phyloP scores from a whole-genome alignment of 78 protist genomes.

The Dictyostelium discoideum region DNA sequence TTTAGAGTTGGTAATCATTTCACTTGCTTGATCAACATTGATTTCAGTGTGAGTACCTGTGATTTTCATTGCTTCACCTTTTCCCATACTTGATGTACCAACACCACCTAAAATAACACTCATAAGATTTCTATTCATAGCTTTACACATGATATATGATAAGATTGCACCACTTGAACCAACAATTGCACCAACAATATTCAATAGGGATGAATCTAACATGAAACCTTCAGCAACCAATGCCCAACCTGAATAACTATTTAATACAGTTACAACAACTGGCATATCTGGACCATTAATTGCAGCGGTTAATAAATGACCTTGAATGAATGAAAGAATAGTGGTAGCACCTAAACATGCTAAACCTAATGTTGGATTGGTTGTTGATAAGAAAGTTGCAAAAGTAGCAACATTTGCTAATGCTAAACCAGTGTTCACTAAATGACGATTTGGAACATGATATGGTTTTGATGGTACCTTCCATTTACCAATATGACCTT shows the following conservation, averaged over 20 bases:
- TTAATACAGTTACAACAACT: slow-evolving; percentile 97
- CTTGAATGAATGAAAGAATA: slow-evolving; percentile 84
- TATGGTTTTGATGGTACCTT: slow-evolving; percentile 71
- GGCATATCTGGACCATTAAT: slow-evolving; percentile 99
- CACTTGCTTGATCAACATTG: slow-evolving; percentile 23
- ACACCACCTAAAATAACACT: slow-evolving; percentile 96
- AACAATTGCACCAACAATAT: slow-evolving; percentile 96
- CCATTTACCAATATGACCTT: slow-evolving; percentile 78
- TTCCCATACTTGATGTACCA: slow-evolving; percentile 73
- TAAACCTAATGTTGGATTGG: slow-evolving; percentile 59
- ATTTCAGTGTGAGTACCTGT: slow-evolving; percentile 56
- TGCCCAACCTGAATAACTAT: slow-evolving; percentile 97
- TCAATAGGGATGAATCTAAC: slow-evolving; percentile 89
- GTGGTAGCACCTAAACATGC: slow-evolving; percentile 46
- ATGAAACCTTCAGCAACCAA: slow-evolving; percentile 90
- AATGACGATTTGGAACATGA: slow-evolving; percentile 77
- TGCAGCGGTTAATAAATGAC: slow-evolving; percentile 88
- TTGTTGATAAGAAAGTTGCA: slow-evolving; percentile 50
- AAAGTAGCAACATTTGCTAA: slow-evolving; percentile 58
- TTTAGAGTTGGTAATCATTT: slow-evolving; percentile 18
- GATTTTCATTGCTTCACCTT: slow-evolving; percentile 68
- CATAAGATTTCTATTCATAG: slow-evolving; percentile 96
- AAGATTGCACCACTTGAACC: slow-evolving; percentile 98
- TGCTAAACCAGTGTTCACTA: slow-evolving; percentile 64
- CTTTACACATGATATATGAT: slow-evolving; percentile 97